Conservation (phyloP, 2,329 filamentous ascomycete species). For the Botrytis aclada region DNA sequence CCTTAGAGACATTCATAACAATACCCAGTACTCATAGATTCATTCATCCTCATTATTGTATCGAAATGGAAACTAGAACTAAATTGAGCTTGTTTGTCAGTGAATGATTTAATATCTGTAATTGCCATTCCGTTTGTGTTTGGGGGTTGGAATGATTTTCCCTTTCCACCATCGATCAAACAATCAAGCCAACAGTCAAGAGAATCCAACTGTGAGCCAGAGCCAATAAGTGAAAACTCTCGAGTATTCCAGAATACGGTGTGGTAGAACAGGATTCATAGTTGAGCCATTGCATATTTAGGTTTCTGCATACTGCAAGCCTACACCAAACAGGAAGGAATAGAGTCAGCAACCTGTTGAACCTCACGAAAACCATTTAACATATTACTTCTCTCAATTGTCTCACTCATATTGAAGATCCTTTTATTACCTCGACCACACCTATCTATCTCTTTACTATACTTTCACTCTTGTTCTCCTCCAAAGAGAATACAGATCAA, state of each 20-base stretch:
- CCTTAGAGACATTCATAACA: not conserved
- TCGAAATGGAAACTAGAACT: not conserved
- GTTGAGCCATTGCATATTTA: slow-evolving; percentile 2
- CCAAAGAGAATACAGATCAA: not conserved
- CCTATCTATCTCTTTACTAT: not conserved
- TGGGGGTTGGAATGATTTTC: not conserved
- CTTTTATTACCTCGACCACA: not conserved
- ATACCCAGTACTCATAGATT: not conserved
- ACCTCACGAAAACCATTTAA: slow-evolving; percentile 4
- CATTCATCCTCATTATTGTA: not conserved
- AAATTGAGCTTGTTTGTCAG: not conserved
- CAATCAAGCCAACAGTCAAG: not conserved
- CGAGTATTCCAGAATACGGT: not conserved
- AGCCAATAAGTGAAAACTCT: not conserved
- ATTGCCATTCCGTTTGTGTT: not conserved
- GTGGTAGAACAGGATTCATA: slow-evolving; percentile 7
- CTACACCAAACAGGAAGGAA: slow-evolving; percentile 10
- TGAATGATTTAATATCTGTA: not conserved
- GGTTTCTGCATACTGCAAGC: slow-evolving; percentile 9
- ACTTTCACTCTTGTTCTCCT: not conserved
- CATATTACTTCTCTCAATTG: not conserved
- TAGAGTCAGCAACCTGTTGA: slow-evolving; percentile 6
- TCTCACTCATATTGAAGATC: not conserved
- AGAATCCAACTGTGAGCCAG: not conserved
- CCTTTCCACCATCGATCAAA: not conserved